phyloP scores from a whole-genome alignment of 2,329 filamentous ascomycete species.

The Neospermospora avenae region DNA sequence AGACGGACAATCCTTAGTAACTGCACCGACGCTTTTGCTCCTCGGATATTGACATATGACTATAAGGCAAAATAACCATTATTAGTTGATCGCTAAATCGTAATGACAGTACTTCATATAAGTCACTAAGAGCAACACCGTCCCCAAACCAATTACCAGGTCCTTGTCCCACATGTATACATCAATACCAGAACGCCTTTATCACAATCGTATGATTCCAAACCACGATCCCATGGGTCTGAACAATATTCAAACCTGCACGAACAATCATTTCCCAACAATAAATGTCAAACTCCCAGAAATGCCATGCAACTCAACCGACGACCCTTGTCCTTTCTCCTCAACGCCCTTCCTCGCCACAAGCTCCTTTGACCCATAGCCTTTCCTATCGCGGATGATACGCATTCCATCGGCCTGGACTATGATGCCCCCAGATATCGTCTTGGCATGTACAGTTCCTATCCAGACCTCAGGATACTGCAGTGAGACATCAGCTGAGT shows the following conservation, averaged over 20 bases:
- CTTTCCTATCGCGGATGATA: slow-evolving; percentile 25
- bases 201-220: not conserved
- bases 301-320: slow-evolving; percentile 24
- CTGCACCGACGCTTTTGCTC: no score
- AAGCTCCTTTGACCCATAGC: slow-evolving; percentile 22
- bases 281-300: slow-evolving; percentile 23
- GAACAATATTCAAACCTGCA: not conserved
- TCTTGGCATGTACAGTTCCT: slow-evolving; percentile 26
- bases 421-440: slow-evolving; percentile 26
- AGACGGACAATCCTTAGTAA: no score
- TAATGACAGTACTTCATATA: not conserved
- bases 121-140: not conserved
- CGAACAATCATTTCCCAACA: slow-evolving; percentile 2
- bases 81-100: not conserved
- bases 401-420: slow-evolving; percentile 23
- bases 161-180: not conserved
- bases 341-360: slow-evolving; percentile 28
- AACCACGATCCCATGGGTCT: not conserved
- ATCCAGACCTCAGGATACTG: slow-evolving; percentile 31
- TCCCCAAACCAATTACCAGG: not conserved
- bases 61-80: not conserved
- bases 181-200: not conserved
- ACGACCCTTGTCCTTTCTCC: slow-evolving; percentile 21
- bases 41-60: not conserved
- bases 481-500: slow-evolving; percentile 19